Evolutionary conservation across 257 asterid genomes (phyloP).

Genomic region (Solanum pennellii): DNA sequence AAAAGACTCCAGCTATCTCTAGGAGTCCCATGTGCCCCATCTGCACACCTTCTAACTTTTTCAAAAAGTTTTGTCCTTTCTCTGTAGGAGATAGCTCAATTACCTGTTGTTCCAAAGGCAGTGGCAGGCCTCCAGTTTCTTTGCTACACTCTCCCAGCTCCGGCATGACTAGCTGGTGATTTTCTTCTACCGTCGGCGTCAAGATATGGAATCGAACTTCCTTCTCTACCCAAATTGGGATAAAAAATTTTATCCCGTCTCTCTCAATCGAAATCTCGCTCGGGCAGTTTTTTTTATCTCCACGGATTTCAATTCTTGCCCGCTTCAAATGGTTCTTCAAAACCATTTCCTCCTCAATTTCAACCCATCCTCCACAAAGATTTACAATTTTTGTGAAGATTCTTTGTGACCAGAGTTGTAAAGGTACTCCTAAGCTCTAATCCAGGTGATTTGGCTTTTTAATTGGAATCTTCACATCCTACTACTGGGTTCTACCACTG

Average conservation of each 20-base stretch:
- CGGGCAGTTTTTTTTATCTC: not conserved
- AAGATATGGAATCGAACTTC: not conserved
- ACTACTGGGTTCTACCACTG: not conserved
- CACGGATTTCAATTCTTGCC: not conserved
- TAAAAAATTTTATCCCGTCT: not conserved
- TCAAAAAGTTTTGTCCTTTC: no score
- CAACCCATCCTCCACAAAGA: not conserved
- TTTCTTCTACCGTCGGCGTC: not conserved
- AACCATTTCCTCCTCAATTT: not conserved
- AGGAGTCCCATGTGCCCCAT: no score
- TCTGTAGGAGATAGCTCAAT: no score
- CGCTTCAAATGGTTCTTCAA: not conserved
- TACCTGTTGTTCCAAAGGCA: no score
- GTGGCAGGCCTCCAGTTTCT: no score
- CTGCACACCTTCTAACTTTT: no score
- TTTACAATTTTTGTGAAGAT: not conserved
- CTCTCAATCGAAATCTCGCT: no score
- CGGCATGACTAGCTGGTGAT: not conserved
- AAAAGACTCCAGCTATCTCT: no score
- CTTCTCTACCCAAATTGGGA: not conserved
- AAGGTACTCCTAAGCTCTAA: not conserved
- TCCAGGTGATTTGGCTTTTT: not conserved
- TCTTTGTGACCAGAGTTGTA: not conserved
- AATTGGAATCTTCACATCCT: not conserved
- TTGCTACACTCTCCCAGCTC: not conserved